Percentiles rank a stretch among this genome's conserved stretches.
These are phyloP conservation scores for Annulohypoxylon bovei DNA, from an alignment of 495 filamentous ascomycete genomes.

Conservation along the genomic window DNA sequence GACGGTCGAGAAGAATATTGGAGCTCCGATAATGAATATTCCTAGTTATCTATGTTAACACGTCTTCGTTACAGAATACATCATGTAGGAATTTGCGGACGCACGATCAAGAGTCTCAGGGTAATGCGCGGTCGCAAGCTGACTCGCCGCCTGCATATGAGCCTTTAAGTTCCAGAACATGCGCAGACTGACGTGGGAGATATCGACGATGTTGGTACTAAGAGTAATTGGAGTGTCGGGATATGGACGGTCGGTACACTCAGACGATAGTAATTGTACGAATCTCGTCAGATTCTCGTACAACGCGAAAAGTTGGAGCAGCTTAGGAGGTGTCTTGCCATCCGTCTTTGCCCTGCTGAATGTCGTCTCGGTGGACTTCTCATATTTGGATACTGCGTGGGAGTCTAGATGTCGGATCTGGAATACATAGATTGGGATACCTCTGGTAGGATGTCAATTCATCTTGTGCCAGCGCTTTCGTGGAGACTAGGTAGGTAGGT, in stretches of 20 bases:
- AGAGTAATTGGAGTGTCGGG: conserved; percentile 82
- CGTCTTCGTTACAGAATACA: neutral
- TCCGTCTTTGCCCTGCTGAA: conserved; percentile 63
- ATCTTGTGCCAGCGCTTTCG: neutral
- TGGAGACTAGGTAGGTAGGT: neutral
- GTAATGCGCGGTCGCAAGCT: conserved; percentile 89
- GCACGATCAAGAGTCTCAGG: conserved; percentile 86
- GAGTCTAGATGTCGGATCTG: conserved; percentile 82
- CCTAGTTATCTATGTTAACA: conserved; percentile 23
- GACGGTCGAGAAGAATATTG: conserved; percentile 90
- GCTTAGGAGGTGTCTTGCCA: conserved; percentile 70
- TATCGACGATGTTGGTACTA: conserved; percentile 89
- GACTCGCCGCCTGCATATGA: conserved; percentile 90
- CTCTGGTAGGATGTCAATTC: conserved; percentile 56
- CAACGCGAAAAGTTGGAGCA: conserved; percentile 83
- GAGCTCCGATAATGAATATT: conserved; percentile 82
- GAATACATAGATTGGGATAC: conserved; percentile 90
- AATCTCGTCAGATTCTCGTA: conserved; percentile 93
- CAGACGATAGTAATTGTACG: conserved; percentile 81
- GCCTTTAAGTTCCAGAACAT: conserved; percentile 93
- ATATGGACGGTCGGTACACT: conserved; percentile 72
- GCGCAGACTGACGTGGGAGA: conserved; percentile 82
- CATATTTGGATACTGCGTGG: conserved; percentile 82
- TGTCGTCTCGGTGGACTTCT: conserved; percentile 65
- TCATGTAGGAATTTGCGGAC: conserved; percentile 38